These are phyloP conservation scores for Isatis tinctoria DNA, from an alignment of 345 rosid species.

Conservation along the genomic window DNA sequence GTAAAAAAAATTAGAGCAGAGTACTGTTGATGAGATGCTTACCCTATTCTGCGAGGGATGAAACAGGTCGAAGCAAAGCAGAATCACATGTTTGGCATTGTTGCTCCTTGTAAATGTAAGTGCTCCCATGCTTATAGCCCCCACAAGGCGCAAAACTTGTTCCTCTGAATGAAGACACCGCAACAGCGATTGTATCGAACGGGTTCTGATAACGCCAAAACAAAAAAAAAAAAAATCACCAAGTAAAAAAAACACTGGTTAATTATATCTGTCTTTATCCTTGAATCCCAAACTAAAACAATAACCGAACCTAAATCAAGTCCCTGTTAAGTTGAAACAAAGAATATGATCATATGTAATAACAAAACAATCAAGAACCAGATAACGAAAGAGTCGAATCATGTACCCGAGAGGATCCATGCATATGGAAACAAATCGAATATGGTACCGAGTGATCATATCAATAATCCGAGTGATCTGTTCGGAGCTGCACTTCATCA, in stretches of 20 bases:
- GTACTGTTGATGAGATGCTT: conserved; percentile 10
- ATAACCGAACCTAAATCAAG: neutral
- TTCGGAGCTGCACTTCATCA: conserved; percentile 42
- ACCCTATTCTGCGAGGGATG: conserved; percentile 46
- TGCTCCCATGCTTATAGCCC: conserved; percentile 33
- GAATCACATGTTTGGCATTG: conserved; percentile 53
- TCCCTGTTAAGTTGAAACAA: neutral
- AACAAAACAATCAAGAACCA: neutral
- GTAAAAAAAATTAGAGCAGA: neutral
- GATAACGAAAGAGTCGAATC: neutral
- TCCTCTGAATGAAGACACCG: conserved; percentile 27
- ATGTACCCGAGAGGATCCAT: conserved; percentile 55
- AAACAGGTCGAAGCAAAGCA: conserved; percentile 45
- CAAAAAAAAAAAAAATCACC: neutral
- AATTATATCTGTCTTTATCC: neutral
- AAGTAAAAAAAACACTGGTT: neutral
- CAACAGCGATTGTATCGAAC: conserved; percentile 50
- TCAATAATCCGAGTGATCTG: conserved; percentile 47
- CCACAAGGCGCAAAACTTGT: conserved; percentile 34
- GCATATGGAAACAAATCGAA: conserved; percentile 46
- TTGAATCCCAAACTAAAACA: neutral
- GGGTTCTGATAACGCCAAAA: conserved; percentile 38
- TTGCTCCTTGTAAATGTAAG: conserved; percentile 40
- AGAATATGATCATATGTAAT: neutral
- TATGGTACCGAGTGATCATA: conserved; percentile 26